A percentile compares a stretch with the other conserved stretches of the same genome.
These are phyloP conservation scores for Fusarium pseudonygamai DNA, from an alignment of 2,329 filamentous ascomycete genomes.

Conservation along the genomic window DNA sequence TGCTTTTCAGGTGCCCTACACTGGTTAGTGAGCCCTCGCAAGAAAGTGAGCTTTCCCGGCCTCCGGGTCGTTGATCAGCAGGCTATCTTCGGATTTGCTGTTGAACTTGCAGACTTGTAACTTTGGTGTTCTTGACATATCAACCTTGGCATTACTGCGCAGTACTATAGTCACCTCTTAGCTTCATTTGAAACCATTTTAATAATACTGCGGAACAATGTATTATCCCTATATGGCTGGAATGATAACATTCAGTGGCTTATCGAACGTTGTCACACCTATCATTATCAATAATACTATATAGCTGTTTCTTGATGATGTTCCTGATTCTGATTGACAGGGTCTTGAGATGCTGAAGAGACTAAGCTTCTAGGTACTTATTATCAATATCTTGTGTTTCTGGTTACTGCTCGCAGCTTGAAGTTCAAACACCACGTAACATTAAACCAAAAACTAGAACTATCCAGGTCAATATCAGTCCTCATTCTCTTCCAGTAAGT, in stretches of 20 bases:
- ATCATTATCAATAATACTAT: too few species aligned
- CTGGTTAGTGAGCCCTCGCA: neutral
- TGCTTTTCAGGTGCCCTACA: neutral
- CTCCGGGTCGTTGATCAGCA: fast-evolving
- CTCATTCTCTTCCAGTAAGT: neutral
- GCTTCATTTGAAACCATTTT: fast-evolving
- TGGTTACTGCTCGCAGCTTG: neutral
- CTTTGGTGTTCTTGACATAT: neutral
- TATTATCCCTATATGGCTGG: fast-evolving
- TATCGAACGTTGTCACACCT: neutral
- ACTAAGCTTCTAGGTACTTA: neutral
- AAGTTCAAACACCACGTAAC: neutral
- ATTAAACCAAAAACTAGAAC: neutral
- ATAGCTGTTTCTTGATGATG: neutral
- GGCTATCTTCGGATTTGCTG: neutral
- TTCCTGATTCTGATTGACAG: neutral
- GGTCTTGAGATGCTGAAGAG: neutral
- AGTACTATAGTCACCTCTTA: neutral
- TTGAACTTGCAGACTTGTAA: neutral
- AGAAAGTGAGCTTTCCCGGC: too few species aligned
- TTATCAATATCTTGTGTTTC: fast-evolving
- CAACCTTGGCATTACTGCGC: neutral
- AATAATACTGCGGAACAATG: fast-evolving
- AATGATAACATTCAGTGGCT: neutral
- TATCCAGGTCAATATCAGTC: neutral